Percentiles rank a stretch among this genome's conserved stretches.
Evolutionary conservation across 2,329 filamentous ascomycete genomes (phyloP).

Genomic region (Decorospora gaudefroyi): DNA sequence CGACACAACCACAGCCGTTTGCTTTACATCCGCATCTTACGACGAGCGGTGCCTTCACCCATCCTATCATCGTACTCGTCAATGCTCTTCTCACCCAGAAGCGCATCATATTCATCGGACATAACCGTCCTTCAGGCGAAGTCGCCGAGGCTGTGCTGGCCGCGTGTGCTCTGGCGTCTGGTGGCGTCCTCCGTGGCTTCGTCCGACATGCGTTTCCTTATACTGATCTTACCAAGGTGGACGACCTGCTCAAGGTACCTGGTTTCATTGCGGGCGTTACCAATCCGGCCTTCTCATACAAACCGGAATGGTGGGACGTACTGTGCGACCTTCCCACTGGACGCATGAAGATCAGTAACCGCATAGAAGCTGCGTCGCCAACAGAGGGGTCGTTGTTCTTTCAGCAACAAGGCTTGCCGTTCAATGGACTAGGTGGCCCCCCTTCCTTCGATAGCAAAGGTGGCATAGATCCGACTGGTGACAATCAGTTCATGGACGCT

Average conservation of each 20-base stretch:
- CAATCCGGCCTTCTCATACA: slow-evolving; percentile 92
- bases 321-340: slow-evolving; percentile 91
- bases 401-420: slow-evolving; percentile 65
- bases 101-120: slow-evolving; percentile 90
- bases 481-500: slow-evolving; percentile 85
- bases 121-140: slow-evolving; percentile 92
- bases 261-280: slow-evolving; percentile 98
- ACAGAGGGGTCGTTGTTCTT: slow-evolving; percentile 89
- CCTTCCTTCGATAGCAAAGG: slow-evolving; percentile 40
- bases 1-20: slow-evolving; percentile 83
- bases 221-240: slow-evolving; percentile 96
- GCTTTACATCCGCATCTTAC: slow-evolving; percentile 87
- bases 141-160: slow-evolving; percentile 97
- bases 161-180: slow-evolving; percentile 91
- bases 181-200: slow-evolving; percentile 89
- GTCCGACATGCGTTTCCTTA: slow-evolving; percentile 97
- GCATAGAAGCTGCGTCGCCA: slow-evolving; percentile 76
- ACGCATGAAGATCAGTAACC: slow-evolving; percentile 89
- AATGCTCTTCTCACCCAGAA: slow-evolving; percentile 97
- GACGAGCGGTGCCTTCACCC: slow-evolving; percentile 84
- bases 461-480: slow-evolving; percentile 74
- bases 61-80: slow-evolving; percentile 91
- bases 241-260: slow-evolving; percentile 91
- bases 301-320: slow-evolving; percentile 98
- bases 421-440: slow-evolving; percentile 29